A percentile compares a stretch with the other conserved stretches of the same genome.
These are phyloP conservation scores for Candida alai DNA, from an alignment of 805 yeast genomes.

Conservation along the genomic window DNA sequence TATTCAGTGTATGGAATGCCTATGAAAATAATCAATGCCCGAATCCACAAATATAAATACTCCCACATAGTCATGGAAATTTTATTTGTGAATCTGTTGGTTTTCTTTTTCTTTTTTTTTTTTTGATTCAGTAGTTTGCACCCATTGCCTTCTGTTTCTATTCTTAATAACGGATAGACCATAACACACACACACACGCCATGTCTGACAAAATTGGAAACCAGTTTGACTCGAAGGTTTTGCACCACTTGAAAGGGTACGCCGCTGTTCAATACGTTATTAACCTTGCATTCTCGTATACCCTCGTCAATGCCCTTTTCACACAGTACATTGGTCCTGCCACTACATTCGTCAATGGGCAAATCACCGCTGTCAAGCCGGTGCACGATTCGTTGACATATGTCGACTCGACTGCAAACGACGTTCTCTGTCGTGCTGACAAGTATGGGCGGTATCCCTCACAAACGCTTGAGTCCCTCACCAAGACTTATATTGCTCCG, in stretches of 20 bases:
- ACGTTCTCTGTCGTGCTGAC: slow-evolving; percentile 5
- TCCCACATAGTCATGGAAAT: not conserved
- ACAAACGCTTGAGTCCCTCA: slow-evolving; percentile 3
- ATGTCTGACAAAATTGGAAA: no score
- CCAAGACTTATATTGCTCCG: slow-evolving; percentile 6
- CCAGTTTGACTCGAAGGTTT: slow-evolving; percentile 29
- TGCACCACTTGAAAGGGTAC: slow-evolving; percentile 31
- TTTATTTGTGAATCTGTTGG: not conserved
- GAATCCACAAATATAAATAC: slow-evolving; percentile 3
- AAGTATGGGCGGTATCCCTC: slow-evolving; percentile 6
- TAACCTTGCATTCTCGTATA: slow-evolving; percentile 23
- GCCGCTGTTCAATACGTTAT: slow-evolving; percentile 21
- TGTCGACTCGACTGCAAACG: slow-evolving; percentile 15
- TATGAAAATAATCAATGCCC: no score
- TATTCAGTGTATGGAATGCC: no score
- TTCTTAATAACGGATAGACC: not conserved
- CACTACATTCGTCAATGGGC: slow-evolving; percentile 18
- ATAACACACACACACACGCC: slow-evolving; percentile 7
- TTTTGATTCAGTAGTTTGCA: not conserved
- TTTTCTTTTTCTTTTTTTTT: not conserved
- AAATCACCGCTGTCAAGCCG: slow-evolving; percentile 17
- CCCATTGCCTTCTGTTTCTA: not conserved
- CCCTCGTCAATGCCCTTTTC: slow-evolving; percentile 21
- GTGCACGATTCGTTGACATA: slow-evolving; percentile 4
- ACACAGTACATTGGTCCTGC: slow-evolving; percentile 16